Evolutionary conservation across 441 rosid species (phyloP).

Genomic region (Codiaeum variegatum): DNA sequence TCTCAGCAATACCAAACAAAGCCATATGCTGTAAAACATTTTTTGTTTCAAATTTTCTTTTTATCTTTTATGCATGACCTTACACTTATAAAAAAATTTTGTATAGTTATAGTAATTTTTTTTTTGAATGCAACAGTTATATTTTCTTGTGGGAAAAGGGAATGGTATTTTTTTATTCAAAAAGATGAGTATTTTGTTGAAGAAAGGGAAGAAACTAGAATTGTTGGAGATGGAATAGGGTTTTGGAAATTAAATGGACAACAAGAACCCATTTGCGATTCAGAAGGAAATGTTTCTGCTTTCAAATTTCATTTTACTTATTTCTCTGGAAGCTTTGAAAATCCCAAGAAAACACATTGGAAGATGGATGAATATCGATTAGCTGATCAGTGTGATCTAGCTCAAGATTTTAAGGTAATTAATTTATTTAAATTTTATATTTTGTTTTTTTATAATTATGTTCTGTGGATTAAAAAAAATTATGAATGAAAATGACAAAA

Average conservation of each 20-base stretch:
- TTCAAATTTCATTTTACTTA: slow-evolving; percentile 17
- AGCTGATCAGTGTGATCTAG: background rate
- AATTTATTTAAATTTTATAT: background rate
- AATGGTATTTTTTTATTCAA: slow-evolving; percentile 25
- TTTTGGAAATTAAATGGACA: slow-evolving; percentile 11
- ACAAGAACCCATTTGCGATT: background rate
- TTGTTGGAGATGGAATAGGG: slow-evolving; percentile 6
- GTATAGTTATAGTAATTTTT: background rate
- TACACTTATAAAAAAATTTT: no score
- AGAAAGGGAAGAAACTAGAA: background rate
- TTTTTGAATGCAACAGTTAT: background rate
- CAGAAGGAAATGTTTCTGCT: slow-evolving; percentile 9
- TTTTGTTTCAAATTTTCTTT: no score
- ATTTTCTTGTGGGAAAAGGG: background rate
- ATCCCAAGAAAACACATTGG: slow-evolving; percentile 31
- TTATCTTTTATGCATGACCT: no score
- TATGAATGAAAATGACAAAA: no score
- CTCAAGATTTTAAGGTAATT: background rate
- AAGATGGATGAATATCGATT: slow-evolving; percentile 24
- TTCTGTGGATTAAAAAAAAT: no score
- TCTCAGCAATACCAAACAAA: no score
- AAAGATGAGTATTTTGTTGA: background rate
- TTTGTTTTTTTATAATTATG: no score
- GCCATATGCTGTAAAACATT: no score
- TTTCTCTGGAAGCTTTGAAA: slow-evolving; percentile 9